phyloP scores from a whole-genome alignment of 2,329 filamentous ascomycete genomes.

The Ceratocystiopsis brevicomis region DNA sequence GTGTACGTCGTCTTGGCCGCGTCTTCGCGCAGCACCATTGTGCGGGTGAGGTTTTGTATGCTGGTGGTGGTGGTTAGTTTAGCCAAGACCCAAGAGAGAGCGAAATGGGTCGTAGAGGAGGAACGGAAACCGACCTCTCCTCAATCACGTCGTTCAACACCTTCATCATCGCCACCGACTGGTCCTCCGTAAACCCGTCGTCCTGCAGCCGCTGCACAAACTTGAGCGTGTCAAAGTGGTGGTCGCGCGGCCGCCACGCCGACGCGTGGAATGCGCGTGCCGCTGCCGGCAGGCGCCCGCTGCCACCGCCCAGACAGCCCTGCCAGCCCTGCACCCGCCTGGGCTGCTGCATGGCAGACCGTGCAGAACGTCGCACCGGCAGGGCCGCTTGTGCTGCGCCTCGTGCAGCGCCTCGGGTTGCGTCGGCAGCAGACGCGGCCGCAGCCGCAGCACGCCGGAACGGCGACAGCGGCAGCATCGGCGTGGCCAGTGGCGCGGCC shows the following conservation, averaged over 20 bases:
- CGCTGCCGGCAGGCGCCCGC: background rate
- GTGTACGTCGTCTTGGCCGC: slow-evolving; percentile 62
- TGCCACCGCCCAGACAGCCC: no score
- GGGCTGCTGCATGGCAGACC: no score
- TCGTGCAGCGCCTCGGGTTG: background rate
- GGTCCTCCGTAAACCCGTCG: slow-evolving; percentile 89
- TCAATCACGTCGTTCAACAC: slow-evolving; percentile 93
- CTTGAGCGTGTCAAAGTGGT: slow-evolving; percentile 96
- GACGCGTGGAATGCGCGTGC: slow-evolving; percentile 45
- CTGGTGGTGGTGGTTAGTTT: no score
- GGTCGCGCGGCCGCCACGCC: slow-evolving; percentile 44
- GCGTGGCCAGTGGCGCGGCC: slow-evolving; percentile 18
- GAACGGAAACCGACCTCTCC: no score
- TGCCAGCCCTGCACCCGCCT: no score
- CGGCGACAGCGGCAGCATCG: slow-evolving; percentile 9
- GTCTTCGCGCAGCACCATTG: slow-evolving; percentile 94
- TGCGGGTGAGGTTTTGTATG: slow-evolving; percentile 91
- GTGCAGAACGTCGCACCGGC: no score
- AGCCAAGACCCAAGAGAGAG: background rate
- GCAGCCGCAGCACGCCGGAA: background rate
- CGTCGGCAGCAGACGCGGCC: no score
- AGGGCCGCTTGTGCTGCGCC: background rate
- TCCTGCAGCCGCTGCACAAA: slow-evolving; percentile 79
- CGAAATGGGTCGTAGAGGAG: no score
- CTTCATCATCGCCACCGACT: slow-evolving; percentile 96